A percentile compares a stretch with the other conserved stretches of the same genome.
phyloP scores from a whole-genome alignment of 2,329 filamentous ascomycete genomes.

The Dactylellina parvicollis region DNA sequence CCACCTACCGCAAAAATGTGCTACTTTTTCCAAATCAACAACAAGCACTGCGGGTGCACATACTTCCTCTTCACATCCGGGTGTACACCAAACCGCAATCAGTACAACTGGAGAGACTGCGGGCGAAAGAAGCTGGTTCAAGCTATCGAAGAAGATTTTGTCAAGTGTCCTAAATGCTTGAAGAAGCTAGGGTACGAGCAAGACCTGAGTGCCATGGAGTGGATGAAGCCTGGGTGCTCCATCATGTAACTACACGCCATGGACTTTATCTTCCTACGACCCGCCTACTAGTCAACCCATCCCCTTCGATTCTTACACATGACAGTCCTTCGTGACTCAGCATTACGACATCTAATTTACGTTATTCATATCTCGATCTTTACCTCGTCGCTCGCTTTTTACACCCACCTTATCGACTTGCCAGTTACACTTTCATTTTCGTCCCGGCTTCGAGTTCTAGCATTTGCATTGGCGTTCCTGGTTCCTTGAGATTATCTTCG shows the following conservation, averaged over 20 bases:
- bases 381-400: conserved; percentile 8
- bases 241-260: conserved; percentile 23
- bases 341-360: neutral
- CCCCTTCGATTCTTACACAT: neutral
- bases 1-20: conserved; percentile 25
- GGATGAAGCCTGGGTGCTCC: conserved; percentile 44
- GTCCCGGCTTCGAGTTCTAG: neutral
- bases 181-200: conserved; percentile 41
- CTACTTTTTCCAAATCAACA: conserved; percentile 52
- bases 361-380: neutral
- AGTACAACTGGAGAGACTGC: conserved; percentile 50
- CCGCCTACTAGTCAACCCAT: neutral
- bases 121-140: conserved; percentile 49
- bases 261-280: neutral
- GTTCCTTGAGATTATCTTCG: conserved; percentile 5
- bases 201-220: conserved; percentile 49
- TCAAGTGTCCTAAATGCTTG: conserved; percentile 43
- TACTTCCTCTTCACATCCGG: conserved; percentile 50
- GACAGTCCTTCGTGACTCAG: neutral
- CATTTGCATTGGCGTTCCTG: conserved; percentile 26
- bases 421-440: neutral
- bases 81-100: conserved; percentile 40
- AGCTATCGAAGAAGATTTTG: conserved; percentile 45
- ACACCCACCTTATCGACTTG: too few species aligned
- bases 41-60: conserved; percentile 45